Base-by-base conservation (phyloP, 2,329 filamentous ascomycete species). In the Epichloe coenophiala region DNA sequence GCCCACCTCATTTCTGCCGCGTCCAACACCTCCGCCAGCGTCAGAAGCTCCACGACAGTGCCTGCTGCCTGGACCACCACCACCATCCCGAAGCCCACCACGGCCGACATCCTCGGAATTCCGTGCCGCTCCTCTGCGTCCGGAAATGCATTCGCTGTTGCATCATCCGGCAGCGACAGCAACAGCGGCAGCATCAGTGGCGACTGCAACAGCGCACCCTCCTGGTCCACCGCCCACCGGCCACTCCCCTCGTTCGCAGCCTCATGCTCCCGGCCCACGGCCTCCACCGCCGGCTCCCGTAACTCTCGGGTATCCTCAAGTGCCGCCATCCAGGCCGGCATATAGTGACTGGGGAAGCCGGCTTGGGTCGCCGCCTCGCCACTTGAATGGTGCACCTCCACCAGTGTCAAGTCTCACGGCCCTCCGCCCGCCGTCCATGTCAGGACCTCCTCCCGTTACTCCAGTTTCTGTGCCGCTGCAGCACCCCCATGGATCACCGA, bases 301-400 rank as follows among this genome's bases (percentile, higher is more conserved):
- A 45, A 48, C 60, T 42, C 61, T 64, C 37, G 53, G 57, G 19
- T 67, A 63, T 41, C 46, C 53, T 13, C 55, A 63, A 19, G 59
- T 60, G 9, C 56, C 60, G n/a, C 53, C 60, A 21, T 56, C 58
- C 47, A 56, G 55, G 39, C 50, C 52, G 39, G 52, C 58, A 27
- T 66, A 68, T 59, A 62, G 61, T 41, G 74, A 75, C 51, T 80
- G 78, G 72, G 70, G 73, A 31, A 71, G 73, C 36, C 73, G 74
- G 48, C 72, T 75, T 53, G 69, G 70, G 38, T 69, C 76, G 3
- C 65, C 71, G 37, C 61, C 71, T 31, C 70, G 72, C 49, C 71
- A 76, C 41, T 59, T 77, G 44, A 81, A 78, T 57, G 73, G 75
- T 37, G 74, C 61, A 12, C 63, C 61, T 36, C 65, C 67, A 13